These are phyloP conservation scores for Orychophragmus violaceus DNA, from an alignment of 345 rosid species.

Conservation along the genomic window DNA sequence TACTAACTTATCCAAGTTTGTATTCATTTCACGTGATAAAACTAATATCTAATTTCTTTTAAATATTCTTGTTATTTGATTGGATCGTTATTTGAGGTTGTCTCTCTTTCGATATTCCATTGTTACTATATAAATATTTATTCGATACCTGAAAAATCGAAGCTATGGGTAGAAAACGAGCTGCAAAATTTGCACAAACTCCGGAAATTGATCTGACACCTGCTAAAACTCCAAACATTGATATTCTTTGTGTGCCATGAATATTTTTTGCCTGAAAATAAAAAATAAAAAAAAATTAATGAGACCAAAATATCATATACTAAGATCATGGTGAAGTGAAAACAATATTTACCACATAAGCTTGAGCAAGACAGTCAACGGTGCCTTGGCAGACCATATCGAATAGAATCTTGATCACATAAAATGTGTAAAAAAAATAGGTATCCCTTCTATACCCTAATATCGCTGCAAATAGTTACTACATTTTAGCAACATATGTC, in stretches of 20 bases:
- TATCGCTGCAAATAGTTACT: conserved; percentile 45
- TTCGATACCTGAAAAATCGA: conserved; percentile 53
- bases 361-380: conserved; percentile 63
- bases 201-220: conserved; percentile 43
- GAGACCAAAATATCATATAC: not conserved
- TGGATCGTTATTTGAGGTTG: not conserved
- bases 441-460: conserved; percentile 69
- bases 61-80: not conserved
- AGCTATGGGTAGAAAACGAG: conserved; percentile 62
- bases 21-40: too few species aligned
- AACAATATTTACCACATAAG: conserved; percentile 57
- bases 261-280: conserved; percentile 62
- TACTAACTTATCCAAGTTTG: too few species aligned
- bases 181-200: conserved; percentile 50
- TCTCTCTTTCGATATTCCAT: not conserved
- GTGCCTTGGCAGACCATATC: conserved; percentile 56
- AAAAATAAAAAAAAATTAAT: too few species aligned
- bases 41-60: not conserved
- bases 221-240: conserved; percentile 57
- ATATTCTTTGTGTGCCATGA: conserved; percentile 37
- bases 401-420: conserved; percentile 43
- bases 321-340: not conserved
- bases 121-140: not conserved
- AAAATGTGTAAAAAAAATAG: conserved; percentile 64
- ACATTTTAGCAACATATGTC: not conserved